phyloP scores from a whole-genome alignment of 2,329 filamentous ascomycete species.

The Diplodia intermedia region DNA sequence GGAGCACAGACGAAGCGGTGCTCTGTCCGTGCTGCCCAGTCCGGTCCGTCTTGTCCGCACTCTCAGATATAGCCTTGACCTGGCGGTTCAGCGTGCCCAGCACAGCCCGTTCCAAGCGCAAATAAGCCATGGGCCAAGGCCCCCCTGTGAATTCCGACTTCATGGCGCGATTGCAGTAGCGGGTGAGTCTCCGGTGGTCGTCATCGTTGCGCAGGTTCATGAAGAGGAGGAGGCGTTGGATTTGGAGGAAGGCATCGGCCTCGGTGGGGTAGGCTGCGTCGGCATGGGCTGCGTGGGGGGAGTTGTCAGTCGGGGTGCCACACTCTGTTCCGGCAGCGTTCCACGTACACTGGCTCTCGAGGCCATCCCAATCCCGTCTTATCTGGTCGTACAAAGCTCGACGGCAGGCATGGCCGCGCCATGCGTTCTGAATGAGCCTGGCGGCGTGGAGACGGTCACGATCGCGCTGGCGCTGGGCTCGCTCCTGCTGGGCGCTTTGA shows the following conservation, averaged over 20 bases:
- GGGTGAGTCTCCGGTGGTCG: slow-evolving; percentile 51
- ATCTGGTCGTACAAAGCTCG: slow-evolving; percentile 63
- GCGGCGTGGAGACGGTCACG: slow-evolving; percentile 77
- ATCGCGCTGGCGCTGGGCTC: slow-evolving; percentile 79
- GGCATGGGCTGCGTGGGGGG: background rate
- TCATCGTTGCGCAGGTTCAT: slow-evolving; percentile 46
- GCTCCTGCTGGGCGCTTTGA: slow-evolving; percentile 85
- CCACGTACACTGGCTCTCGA: slow-evolving; percentile 37
- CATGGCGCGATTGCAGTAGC: slow-evolving; percentile 50
- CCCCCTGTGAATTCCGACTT: slow-evolving; percentile 40
- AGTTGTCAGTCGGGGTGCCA: background rate
- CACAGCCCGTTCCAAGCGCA: slow-evolving; percentile 51
- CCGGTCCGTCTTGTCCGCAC: slow-evolving; percentile 34
- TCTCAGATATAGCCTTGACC: slow-evolving; percentile 31
- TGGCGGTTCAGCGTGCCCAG: slow-evolving; percentile 44
- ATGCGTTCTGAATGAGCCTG: slow-evolving; percentile 76
- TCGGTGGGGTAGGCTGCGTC: slow-evolving; percentile 46
- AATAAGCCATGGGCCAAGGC: slow-evolving; percentile 52
- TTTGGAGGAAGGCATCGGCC: slow-evolving; percentile 49
- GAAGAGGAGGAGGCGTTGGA: slow-evolving; percentile 55
- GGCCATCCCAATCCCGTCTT: slow-evolving; percentile 45
- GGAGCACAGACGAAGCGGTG: slow-evolving; percentile 4
- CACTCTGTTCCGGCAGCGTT: slow-evolving; percentile 34
- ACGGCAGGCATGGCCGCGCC: slow-evolving; percentile 77
- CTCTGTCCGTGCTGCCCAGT: background rate